A percentile compares a stretch with the other conserved stretches of the same genome.
These are phyloP conservation scores for Hortiboletus campestris DNA, from an alignment of 768 basidiomycete genomes.

Conservation along the genomic window DNA sequence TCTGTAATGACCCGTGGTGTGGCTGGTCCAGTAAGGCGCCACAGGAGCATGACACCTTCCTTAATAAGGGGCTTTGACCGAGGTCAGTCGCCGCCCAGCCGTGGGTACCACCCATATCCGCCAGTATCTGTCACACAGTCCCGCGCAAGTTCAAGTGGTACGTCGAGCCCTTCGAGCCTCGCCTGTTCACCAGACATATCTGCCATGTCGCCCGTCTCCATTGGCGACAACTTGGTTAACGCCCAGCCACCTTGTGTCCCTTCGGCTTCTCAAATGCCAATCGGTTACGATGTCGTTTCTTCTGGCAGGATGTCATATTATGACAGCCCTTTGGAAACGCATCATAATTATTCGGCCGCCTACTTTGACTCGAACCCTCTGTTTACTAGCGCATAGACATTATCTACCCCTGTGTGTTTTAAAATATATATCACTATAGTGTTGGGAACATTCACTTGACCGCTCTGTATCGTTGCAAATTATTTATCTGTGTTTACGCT, in stretches of 20 bases:
- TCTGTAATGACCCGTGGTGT: slow-evolving; percentile 30
- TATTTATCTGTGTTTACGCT: slow-evolving; percentile 23
- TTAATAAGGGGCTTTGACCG: slow-evolving; percentile 51
- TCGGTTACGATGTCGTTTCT: slow-evolving; percentile 25
- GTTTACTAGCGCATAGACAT: slow-evolving; percentile 24
- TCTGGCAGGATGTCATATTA: slow-evolving; percentile 29
- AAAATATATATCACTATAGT: slow-evolving; percentile 20
- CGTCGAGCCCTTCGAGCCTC: slow-evolving; percentile 32
- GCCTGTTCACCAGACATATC: slow-evolving; percentile 29
- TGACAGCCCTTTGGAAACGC: slow-evolving; percentile 21
- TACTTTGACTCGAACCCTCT: slow-evolving; percentile 25
- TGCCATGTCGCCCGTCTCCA: slow-evolving; percentile 20
- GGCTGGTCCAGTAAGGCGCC: slow-evolving; percentile 63
- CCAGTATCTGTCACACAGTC: slow-evolving; percentile 23
- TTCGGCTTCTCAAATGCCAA: slow-evolving; percentile 14
- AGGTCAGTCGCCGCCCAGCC: slow-evolving; percentile 43
- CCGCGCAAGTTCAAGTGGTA: slow-evolving; percentile 26
- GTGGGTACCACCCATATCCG: slow-evolving; percentile 61
- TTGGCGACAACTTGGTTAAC: slow-evolving; percentile 10
- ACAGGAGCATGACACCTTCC: slow-evolving; percentile 77
- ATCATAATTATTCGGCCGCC: slow-evolving; percentile 18
- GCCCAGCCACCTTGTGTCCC: slow-evolving; percentile 25
- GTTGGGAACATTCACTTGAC: slow-evolving; percentile 14
- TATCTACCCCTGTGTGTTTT: background rate
- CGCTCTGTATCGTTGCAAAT: slow-evolving; percentile 26